A percentile compares a stretch with the other conserved stretches of the same genome.
These are phyloP conservation scores for Mrakia gelida DNA, from an alignment of 768 basidiomycete genomes.

Conservation along the genomic window DNA sequence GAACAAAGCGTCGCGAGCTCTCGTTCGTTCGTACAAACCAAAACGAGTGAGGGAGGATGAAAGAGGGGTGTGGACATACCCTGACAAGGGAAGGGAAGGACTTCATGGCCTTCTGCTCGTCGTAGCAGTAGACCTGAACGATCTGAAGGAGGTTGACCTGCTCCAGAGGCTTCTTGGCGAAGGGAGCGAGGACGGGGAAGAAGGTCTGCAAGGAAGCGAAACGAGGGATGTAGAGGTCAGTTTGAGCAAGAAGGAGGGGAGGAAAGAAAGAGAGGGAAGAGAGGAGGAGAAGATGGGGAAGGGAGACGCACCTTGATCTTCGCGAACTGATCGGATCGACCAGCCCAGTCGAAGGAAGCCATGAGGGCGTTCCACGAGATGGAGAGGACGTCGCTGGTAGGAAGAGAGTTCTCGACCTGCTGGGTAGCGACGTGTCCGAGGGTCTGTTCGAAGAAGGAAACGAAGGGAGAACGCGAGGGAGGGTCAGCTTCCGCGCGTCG, in stretches of 20 bases:
- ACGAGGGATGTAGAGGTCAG: background rate
- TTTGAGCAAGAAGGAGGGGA: too few relatives aligned
- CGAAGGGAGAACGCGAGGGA: background rate
- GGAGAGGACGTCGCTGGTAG: slow-evolving; percentile 75
- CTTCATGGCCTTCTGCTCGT: slow-evolving; percentile 91
- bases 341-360: slow-evolving; percentile 79
- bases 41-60: background rate
- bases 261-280: background rate
- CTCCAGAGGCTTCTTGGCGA: slow-evolving; percentile 80
- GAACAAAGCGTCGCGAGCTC: background rate
- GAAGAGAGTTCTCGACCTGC: slow-evolving; percentile 74
- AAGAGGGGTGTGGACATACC: slow-evolving; percentile 46
- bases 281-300: background rate
- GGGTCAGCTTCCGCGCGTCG: background rate
- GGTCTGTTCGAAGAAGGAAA: slow-evolving; percentile 53
- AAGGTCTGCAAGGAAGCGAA: slow-evolving; percentile 64
- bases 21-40: background rate
- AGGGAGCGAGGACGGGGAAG: slow-evolving; percentile 79
- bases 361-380: slow-evolving; percentile 93
- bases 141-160: slow-evolving; percentile 75
- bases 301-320: slow-evolving; percentile 29
- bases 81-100: slow-evolving; percentile 93
- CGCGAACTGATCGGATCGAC: slow-evolving; percentile 77
- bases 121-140: slow-evolving; percentile 93
- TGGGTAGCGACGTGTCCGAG: slow-evolving; percentile 64